Evolutionary conservation across 345 rosid genomes (phyloP).

Genomic region (Erysimum cheiranthoides): DNA sequence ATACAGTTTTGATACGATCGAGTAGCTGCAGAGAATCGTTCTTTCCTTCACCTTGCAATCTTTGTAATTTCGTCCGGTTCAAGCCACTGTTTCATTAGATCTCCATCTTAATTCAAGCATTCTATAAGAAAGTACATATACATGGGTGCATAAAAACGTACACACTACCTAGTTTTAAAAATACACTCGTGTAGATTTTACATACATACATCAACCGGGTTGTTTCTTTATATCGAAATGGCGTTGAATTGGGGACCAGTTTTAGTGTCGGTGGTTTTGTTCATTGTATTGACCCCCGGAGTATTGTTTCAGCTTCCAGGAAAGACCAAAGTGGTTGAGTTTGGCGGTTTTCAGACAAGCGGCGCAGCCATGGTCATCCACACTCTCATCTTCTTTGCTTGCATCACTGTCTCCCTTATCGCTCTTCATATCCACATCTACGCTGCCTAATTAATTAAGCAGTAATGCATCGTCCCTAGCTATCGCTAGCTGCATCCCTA

Average conservation of each 20-base stretch:
- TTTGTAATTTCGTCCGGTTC: constrained; percentile 25
- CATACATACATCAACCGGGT: constrained; percentile 6
- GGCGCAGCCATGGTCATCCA: constrained; percentile 57
- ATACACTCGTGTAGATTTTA: background rate
- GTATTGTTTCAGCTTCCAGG: constrained; percentile 72
- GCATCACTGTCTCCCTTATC: constrained; percentile 53
- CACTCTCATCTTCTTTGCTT: constrained; percentile 51
- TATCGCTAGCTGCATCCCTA: constrained; percentile 3
- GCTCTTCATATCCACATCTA: constrained; percentile 58
- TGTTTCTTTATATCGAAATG: constrained; percentile 40
- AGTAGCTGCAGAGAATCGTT: constrained; percentile 38
- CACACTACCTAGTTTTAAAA: background rate
- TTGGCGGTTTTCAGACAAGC: constrained; percentile 57
- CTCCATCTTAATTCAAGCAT: background rate
- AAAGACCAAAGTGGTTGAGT: constrained; percentile 55
- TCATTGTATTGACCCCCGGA: constrained; percentile 66
- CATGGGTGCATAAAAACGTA: constrained; percentile 1
- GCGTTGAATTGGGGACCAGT: constrained; percentile 72
- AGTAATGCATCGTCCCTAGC: background rate
- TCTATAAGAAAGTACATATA: constrained; percentile 20
- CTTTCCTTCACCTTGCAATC: constrained; percentile 36
- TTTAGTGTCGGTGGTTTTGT: constrained; percentile 60
- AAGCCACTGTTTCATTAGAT: constrained; percentile 32
- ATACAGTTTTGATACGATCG: constrained; percentile 28
- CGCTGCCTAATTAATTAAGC: constrained; percentile 39